Evolutionary conservation across 2,329 filamentous ascomycete species (phyloP).

Genomic region (Pseudofabraea citricarpa): DNA sequence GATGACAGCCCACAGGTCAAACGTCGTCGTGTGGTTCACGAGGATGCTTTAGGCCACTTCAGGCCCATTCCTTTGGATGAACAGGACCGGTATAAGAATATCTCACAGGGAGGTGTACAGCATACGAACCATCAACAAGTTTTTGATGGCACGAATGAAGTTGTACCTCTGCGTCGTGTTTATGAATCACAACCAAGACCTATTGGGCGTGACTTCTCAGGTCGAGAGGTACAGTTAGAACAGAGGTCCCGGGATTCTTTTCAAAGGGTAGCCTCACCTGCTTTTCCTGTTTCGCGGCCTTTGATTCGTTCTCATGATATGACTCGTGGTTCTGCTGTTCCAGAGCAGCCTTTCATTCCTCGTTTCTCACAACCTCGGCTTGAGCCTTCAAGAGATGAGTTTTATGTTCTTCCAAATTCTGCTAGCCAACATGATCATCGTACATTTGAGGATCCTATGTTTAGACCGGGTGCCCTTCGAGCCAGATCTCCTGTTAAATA

Average conservation of each 20-base stretch:
- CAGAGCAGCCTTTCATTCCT: conserved; percentile 22
- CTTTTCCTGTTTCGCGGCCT: too few species aligned
- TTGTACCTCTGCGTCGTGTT: too few species aligned
- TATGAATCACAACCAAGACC: too few species aligned
- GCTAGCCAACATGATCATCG: conserved; percentile 9
- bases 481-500: conserved; percentile 21
- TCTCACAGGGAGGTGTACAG: background rate
- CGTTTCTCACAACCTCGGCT: conserved; percentile 25
- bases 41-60: conserved; percentile 21
- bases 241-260: too few species aligned
- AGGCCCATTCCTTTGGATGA: conserved; percentile 20
- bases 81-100: conserved; percentile 3
- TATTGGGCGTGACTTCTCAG: too few species aligned
- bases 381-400: conserved; percentile 17
- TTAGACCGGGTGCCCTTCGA: conserved; percentile 10
- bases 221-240: too few species aligned
- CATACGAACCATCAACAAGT: background rate
- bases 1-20: conserved; percentile 24
- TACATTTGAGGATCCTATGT: conserved; percentile 14
- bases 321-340: conserved; percentile 12
- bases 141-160: conserved; percentile 4
- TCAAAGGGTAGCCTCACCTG: too few species aligned
- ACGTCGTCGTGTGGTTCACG: conserved; percentile 22
- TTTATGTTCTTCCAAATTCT: conserved; percentile 11
- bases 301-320: too few species aligned